Conservation (phyloP, 208 protist genomes). For the Vickermania ingenoplastis region DNA sequence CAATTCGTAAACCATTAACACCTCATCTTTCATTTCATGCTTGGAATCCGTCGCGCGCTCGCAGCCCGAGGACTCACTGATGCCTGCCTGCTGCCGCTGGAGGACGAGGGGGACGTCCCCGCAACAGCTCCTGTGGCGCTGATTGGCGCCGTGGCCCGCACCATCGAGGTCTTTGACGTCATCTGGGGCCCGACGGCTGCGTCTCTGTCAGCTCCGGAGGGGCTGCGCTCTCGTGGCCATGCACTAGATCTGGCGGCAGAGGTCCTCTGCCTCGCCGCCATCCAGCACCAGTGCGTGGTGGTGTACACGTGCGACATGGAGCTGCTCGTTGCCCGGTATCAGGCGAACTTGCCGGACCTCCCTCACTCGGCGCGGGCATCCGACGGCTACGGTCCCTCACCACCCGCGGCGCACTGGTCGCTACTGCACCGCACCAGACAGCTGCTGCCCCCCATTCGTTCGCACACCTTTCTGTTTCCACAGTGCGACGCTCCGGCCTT, state of each 20-base stretch:
- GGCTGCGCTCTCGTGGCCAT: constrained; percentile 15
- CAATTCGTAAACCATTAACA: too few relatives aligned
- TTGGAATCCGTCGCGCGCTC: too few relatives aligned
- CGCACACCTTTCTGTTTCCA: background rate
- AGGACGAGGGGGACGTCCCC: too few relatives aligned
- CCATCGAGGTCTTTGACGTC: background rate
- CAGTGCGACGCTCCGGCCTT: too few relatives aligned
- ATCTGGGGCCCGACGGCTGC: too few relatives aligned
- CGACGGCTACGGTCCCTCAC: background rate
- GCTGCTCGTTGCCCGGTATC: constrained; percentile 58
- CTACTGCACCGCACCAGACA: background rate
- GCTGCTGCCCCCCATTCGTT: background rate
- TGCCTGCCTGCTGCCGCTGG: too few relatives aligned
- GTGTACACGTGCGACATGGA: constrained; percentile 49
- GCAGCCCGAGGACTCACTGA: too few relatives aligned
- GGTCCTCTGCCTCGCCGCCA: constrained; percentile 28
- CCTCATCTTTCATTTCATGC: too few relatives aligned
- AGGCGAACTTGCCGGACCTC: constrained; percentile 36
- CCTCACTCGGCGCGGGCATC: background rate
- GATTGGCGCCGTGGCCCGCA: background rate
- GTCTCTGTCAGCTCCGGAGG: too few relatives aligned
- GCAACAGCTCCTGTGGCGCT: too few relatives aligned
- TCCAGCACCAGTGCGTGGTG: constrained; percentile 62
- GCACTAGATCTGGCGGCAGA: constrained; percentile 36
- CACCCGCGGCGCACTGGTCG: constrained; percentile 4